Base-by-base conservation (phyloP, 1,139 yeast species). In the Groenewaldozyma sp. region DNA sequence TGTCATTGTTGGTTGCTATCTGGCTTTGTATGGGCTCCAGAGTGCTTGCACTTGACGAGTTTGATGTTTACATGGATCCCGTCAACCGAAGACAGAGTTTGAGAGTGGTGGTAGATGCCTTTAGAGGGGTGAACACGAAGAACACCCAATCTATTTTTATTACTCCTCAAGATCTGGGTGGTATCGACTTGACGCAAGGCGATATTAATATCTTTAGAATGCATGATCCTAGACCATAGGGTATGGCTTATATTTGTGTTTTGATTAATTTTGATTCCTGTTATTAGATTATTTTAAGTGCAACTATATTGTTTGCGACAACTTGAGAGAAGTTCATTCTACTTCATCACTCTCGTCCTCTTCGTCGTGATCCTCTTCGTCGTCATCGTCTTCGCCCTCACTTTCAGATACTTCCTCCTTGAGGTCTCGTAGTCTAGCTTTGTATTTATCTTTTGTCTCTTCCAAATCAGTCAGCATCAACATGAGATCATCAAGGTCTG, bases 11-110 rank as follows among this genome's bases (percentile, higher is more conserved):
- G 38, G 68, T 88, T 45, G 82, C 97, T 0, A 82, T 94, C 34
- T 93, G 99, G 99, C 77, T 78, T 47, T 80, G 86, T 20, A 87
- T 91, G 95, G 78, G 82, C 43, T 79, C 94, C 0, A 75, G 81
- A 44, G 73, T 93, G 18, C 73, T 94, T 45, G 97, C 96, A 0
- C 65, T 93, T 44, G 99, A 93, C 62, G 99, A 93, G 60, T 93
- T 91, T 59, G 99, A 93, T 63, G 98, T 93, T 24, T 93, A 81
- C 53, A 91, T 93, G 98, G 99, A 93, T 60, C 86, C 88, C 36
- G 84, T 86, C 21, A 88, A 88, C 55, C 73, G 98, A 50, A 72
- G 80, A 35, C 75, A 82, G 40, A 87, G 95, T 48, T 77, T 93
- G 55, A 71, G 74, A 41, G 65, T 88, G 50, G 77, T 93, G 55